These are phyloP conservation scores for Penicillium longicatenatum DNA, from an alignment of 495 filamentous ascomycete genomes.

Conservation along the genomic window DNA sequence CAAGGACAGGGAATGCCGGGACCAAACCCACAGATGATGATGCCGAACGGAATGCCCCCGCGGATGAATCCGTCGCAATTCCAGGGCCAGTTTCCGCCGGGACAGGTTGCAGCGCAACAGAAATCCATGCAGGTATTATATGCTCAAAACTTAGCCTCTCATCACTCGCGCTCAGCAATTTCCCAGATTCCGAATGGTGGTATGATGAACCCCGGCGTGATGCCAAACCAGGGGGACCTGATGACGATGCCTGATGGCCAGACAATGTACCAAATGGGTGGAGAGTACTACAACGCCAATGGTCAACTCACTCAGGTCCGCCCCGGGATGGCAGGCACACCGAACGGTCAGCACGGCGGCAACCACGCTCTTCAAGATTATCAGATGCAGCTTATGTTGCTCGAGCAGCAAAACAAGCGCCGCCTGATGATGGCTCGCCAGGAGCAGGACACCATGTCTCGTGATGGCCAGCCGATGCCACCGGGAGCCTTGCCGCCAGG, in stretches of 20 bases:
- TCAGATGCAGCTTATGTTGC: slow-evolving; percentile 98
- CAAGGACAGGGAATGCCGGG: slow-evolving; percentile 70
- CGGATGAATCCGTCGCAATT: slow-evolving; percentile 77
- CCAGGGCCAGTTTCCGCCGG: slow-evolving; percentile 62
- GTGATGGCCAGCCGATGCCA: slow-evolving; percentile 61
- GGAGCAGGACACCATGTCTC: slow-evolving; percentile 81
- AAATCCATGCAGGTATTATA: slow-evolving; percentile 80
- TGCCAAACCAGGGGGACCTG: slow-evolving; percentile 76
- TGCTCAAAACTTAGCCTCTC: slow-evolving; percentile 77
- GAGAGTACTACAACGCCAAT: slow-evolving; percentile 68
- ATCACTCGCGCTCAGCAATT: slow-evolving; percentile 65
- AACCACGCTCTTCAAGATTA: slow-evolving; percentile 98
- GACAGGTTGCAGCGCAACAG: slow-evolving; percentile 61
- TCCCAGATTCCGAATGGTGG: slow-evolving; percentile 70
- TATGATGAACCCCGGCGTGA: slow-evolving; percentile 55
- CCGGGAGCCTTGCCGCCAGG: slow-evolving; percentile 58
- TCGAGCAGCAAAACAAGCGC: slow-evolving; percentile 99
- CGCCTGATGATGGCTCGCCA: slow-evolving; percentile 94
- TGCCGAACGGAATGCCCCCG: slow-evolving; percentile 70
- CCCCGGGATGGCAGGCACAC: slow-evolving; percentile 50
- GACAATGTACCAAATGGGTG: slow-evolving; percentile 52
- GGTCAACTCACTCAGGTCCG: slow-evolving; percentile 59
- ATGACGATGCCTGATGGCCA: slow-evolving; percentile 70
- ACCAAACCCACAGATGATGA: slow-evolving; percentile 66
- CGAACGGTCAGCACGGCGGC: slow-evolving; percentile 64